A percentile compares a stretch with the other conserved stretches of the same genome.
Evolutionary conservation across 441 rosid genomes (phyloP).

Genomic region (Populus trichocarpa): DNA sequence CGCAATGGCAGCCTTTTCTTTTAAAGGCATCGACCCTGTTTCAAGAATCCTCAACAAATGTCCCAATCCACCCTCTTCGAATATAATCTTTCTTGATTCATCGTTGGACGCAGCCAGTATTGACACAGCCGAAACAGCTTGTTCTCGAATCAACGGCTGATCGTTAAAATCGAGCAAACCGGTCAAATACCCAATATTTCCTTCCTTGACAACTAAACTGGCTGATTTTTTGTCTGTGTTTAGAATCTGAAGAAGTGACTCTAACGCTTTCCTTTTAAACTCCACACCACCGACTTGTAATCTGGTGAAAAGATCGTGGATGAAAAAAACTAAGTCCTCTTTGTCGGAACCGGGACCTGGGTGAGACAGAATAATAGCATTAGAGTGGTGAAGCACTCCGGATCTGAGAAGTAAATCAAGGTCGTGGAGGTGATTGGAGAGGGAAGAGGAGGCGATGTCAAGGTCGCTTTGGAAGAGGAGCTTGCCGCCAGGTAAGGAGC

Average conservation of each 20-base stretch:
- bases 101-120: slow-evolving; percentile 48
- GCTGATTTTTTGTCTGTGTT: slow-evolving; percentile 52
- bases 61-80: slow-evolving; percentile 70
- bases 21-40: slow-evolving; percentile 50
- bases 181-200: slow-evolving; percentile 56
- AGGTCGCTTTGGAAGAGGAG: slow-evolving; percentile 87
- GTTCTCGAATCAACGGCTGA: slow-evolving; percentile 56
- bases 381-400: slow-evolving; percentile 67
- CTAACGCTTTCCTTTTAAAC: slow-evolving; percentile 70
- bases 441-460: slow-evolving; percentile 63
- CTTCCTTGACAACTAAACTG: slow-evolving; percentile 56
- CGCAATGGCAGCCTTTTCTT: slow-evolving; percentile 58
- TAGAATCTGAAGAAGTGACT: slow-evolving; percentile 62
- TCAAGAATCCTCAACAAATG: slow-evolving; percentile 62
- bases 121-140: slow-evolving; percentile 57
- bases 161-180: slow-evolving; percentile 51
- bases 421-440: slow-evolving; percentile 53
- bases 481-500: slow-evolving; percentile 64
- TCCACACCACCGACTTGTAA: slow-evolving; percentile 72
- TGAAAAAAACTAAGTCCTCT: slow-evolving; percentile 53
- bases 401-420: slow-evolving; percentile 74
- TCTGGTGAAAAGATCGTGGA: slow-evolving; percentile 69
- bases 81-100: slow-evolving; percentile 57
- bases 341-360: slow-evolving; percentile 51
- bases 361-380: slow-evolving; percentile 65